Evolutionary conservation across 2,329 filamentous ascomycete species (phyloP).

Genomic region (Paecilomyces fulvus): DNA sequence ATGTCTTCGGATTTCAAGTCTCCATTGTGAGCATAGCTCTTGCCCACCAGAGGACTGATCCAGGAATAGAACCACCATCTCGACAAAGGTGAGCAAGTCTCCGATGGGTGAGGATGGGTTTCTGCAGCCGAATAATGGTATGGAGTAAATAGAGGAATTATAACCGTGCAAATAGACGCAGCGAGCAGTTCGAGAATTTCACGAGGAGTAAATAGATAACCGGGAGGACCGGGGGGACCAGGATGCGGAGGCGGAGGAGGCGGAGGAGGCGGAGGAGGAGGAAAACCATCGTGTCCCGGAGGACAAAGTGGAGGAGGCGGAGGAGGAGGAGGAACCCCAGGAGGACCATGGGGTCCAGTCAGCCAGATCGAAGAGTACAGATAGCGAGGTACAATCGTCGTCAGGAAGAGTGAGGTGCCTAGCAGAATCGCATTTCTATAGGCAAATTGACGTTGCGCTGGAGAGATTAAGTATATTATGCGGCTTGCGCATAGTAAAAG

Average conservation of each 20-base stretch:
- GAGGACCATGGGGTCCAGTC: background rate
- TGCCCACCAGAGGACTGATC: slow-evolving; percentile 4
- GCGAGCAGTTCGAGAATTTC: slow-evolving; percentile 1
- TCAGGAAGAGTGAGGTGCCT: slow-evolving; percentile 2
- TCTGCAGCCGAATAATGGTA: background rate
- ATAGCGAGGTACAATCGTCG: slow-evolving; percentile 2
- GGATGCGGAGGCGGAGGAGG: background rate
- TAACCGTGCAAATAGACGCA: slow-evolving; percentile 1
- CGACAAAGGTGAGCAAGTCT: slow-evolving; percentile 3
- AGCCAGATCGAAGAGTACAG: slow-evolving; percentile 6
- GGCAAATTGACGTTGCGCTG: background rate
- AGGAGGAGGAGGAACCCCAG: background rate
- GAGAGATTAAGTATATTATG: background rate
- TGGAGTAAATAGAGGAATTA: slow-evolving; percentile 3
- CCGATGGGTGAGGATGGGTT: background rate
- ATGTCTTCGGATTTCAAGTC: slow-evolving; percentile 1
- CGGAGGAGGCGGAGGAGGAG: background rate
- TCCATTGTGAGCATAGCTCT: slow-evolving; percentile 1
- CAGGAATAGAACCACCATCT: slow-evolving; percentile 9
- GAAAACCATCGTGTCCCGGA: background rate
- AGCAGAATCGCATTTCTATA: background rate
- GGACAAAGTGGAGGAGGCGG: background rate
- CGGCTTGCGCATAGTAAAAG: slow-evolving; percentile 1
- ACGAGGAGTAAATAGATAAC: background rate
- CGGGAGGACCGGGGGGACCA: background rate